These are phyloP conservation scores for Colletotrichum tofieldiae DNA, from an alignment of 2,329 filamentous ascomycete genomes.

Conservation along the genomic window DNA sequence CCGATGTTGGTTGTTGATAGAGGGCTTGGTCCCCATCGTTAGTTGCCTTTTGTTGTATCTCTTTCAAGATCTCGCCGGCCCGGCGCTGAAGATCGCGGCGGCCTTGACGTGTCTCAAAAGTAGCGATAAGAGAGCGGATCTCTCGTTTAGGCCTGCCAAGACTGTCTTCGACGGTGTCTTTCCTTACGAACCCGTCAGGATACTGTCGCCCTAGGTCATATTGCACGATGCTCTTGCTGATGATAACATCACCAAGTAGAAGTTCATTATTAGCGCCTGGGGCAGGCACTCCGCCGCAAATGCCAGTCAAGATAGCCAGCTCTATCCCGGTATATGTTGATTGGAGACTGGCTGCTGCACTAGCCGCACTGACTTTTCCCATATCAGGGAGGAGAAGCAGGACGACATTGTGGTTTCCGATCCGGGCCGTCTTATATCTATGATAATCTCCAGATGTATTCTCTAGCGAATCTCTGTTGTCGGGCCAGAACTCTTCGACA, in stretches of 20 bases:
- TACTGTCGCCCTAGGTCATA: conserved; percentile 50
- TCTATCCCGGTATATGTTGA: conserved; percentile 53
- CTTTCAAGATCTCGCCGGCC: not conserved
- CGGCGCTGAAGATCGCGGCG: conserved; percentile 33
- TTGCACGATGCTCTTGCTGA: conserved; percentile 51
- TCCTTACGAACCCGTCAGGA: conserved; percentile 46
- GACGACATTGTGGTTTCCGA: conserved; percentile 48
- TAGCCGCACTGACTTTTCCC: conserved; percentile 50
- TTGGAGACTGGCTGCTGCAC: conserved; percentile 48
- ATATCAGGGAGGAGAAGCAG: conserved; percentile 49
- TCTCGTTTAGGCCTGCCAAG: conserved; percentile 50
- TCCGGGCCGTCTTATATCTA: conserved; percentile 49
- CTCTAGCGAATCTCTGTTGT: conserved; percentile 43
- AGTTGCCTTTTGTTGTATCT: conserved; percentile 4
- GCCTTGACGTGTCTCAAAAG: conserved; percentile 35
- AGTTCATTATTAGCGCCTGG: conserved; percentile 25
- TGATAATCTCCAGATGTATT: conserved; percentile 48
- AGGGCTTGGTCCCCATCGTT: not conserved
- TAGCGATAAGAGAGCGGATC: conserved; percentile 48
- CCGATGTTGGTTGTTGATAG: conserved; percentile 48
- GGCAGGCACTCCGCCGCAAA: not conserved
- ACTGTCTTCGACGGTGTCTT: conserved; percentile 47
- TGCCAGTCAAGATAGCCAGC: conserved; percentile 50
- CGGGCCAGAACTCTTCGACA: conserved; percentile 51
- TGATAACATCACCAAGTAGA: conserved; percentile 54